A percentile compares a stretch with the other conserved stretches of the same genome.
These are phyloP conservation scores for Lactuca sativa DNA, from an alignment of 129 eudicot genomes.

Conservation along the genomic window DNA sequence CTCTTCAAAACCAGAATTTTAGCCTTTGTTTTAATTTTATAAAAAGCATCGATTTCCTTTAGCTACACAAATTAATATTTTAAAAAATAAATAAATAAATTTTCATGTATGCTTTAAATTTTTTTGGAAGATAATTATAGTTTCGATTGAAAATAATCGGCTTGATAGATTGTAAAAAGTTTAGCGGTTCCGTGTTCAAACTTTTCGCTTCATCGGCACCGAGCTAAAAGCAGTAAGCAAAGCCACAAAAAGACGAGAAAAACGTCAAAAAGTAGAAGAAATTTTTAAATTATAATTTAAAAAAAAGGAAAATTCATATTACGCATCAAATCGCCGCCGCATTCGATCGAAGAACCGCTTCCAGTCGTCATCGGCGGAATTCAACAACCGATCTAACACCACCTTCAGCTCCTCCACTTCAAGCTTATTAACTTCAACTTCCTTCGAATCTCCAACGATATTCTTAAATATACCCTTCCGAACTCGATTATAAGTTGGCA, in stretches of 20 bases:
- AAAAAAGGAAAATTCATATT: conserved; percentile 5
- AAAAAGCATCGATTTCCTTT: background rate
- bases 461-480: conserved; percentile 77
- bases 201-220: background rate
- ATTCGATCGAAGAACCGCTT: conserved; percentile 68
- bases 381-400: conserved; percentile 67
- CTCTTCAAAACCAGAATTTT: background rate
- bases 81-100: background rate
- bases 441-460: conserved; percentile 63
- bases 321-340: conserved; percentile 84
- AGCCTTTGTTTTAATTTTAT: background rate
- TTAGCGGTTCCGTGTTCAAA: conserved; percentile 10
- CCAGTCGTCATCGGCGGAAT: conserved; percentile 70
- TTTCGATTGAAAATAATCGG: background rate
- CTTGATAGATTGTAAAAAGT: background rate
- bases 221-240: background rate
- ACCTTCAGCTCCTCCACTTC: conserved; percentile 51
- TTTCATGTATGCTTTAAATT: background rate
- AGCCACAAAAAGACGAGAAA: background rate
- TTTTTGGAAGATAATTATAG: background rate
- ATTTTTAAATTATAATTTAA: background rate
- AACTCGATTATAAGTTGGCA: conserved; percentile 83
- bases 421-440: conserved; percentile 65
- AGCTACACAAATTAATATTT: background rate
- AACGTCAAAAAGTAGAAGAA: conserved; percentile 8